Evolutionary conservation across 352 stramenopile genomes (phyloP).

Genomic region (Phytophthora sp.): DNA sequence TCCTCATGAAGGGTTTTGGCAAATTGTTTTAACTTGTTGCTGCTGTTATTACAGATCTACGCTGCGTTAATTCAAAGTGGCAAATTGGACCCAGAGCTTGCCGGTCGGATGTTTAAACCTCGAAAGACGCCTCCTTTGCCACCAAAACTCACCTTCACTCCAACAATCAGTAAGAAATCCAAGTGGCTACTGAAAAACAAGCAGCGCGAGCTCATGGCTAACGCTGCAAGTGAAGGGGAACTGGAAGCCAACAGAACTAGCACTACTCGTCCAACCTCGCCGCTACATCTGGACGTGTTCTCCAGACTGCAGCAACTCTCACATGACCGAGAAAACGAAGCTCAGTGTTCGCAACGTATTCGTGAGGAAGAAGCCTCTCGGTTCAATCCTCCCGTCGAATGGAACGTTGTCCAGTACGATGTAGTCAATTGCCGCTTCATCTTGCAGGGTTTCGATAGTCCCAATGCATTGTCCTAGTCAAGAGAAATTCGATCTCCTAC

Average conservation of each 20-base stretch:
- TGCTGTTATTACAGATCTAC: no score
- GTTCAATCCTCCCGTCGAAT: constrained; percentile 24
- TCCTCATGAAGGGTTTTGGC: no score
- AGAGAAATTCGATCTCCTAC: background rate
- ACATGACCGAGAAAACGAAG: constrained; percentile 23
- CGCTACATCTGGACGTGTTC: constrained; percentile 36
- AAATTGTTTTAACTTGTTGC: no score
- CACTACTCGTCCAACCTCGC: constrained; percentile 3
- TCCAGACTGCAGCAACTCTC: constrained; percentile 40
- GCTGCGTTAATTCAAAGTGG: constrained; percentile 50
- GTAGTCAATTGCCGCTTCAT: constrained; percentile 47
- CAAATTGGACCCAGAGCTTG: constrained; percentile 33
- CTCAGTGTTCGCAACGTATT: constrained; percentile 5
- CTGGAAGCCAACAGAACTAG: background rate
- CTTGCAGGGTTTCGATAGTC: constrained; percentile 49
- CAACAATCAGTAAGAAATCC: constrained; percentile 50
- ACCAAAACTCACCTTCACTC: constrained; percentile 44
- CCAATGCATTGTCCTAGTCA: constrained; percentile 18
- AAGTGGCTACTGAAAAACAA: constrained; percentile 45
- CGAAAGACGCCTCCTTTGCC: constrained; percentile 28
- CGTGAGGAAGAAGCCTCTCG: constrained; percentile 10
- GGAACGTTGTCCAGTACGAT: constrained; percentile 48
- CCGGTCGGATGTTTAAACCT: constrained; percentile 32
- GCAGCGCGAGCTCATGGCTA: constrained; percentile 21
- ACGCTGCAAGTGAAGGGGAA: background rate